Percentiles rank a stretch among this genome's conserved stretches.
Evolutionary conservation across 768 basidiomycete genomes (phyloP).

Genomic region (Psilocybe cubensis): DNA sequence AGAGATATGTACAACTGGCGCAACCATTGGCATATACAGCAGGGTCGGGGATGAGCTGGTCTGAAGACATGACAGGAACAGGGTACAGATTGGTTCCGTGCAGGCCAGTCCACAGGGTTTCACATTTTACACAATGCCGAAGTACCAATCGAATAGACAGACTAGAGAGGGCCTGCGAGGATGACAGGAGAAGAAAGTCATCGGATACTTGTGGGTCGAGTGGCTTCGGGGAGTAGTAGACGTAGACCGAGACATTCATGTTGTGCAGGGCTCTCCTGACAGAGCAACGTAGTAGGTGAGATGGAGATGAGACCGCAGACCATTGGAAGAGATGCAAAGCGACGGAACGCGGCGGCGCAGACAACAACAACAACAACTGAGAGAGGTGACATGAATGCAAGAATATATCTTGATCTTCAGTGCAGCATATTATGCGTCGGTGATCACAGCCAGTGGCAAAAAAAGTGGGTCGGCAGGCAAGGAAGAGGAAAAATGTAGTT

Average conservation of each 20-base stretch:
- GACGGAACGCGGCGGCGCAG: background rate
- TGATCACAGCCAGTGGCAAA: background rate
- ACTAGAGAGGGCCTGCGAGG: background rate
- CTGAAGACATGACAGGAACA: slow-evolving; percentile 14
- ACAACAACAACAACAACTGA: background rate
- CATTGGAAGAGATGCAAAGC: background rate
- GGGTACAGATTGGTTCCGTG: slow-evolving; percentile 11
- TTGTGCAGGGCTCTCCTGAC: background rate
- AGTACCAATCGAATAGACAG: background rate
- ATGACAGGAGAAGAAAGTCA: background rate
- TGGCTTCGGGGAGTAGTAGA: background rate
- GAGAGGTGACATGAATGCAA: background rate
- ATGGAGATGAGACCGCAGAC: background rate
- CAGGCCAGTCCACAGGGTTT: background rate
- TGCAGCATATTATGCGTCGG: background rate
- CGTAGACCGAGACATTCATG: background rate
- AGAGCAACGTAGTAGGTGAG: background rate
- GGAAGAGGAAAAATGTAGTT: background rate
- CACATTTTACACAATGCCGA: slow-evolving; percentile 1
- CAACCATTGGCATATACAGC: background rate
- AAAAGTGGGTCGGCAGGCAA: background rate
- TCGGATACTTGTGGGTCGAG: slow-evolving; percentile 2
- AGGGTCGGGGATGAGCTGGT: slow-evolving; percentile 7
- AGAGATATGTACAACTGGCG: slow-evolving; percentile 7
- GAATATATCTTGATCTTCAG: too few relatives aligned